phyloP scores from a whole-genome alignment of 495 filamentous ascomycete genomes.

The Hypoxylon trugodes region DNA sequence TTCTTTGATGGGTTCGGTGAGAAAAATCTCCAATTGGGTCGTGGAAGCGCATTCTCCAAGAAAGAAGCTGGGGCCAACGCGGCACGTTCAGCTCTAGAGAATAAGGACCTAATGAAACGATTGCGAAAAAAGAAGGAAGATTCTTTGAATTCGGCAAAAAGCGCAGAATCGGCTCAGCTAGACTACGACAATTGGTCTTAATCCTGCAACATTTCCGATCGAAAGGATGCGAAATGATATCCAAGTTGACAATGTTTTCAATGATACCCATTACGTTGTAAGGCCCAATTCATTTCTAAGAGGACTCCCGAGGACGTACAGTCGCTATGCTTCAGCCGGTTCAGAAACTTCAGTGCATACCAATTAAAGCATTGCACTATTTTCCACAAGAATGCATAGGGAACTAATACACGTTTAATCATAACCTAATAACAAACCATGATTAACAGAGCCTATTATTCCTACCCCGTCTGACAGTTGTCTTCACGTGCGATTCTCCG shows the following conservation, averaged over 20 bases:
- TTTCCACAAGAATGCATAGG: too few species aligned
- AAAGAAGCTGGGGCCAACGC: constrained; percentile 77
- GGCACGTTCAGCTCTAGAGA: constrained; percentile 69
- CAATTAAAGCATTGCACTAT: too few species aligned
- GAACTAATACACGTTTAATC: too few species aligned
- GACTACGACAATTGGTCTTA: constrained; percentile 39
- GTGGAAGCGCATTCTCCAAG: constrained; percentile 73
- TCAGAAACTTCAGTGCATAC: too few species aligned
- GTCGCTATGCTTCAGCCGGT: too few species aligned
- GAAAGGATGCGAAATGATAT: too few species aligned
- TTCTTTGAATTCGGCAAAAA: constrained; percentile 27
- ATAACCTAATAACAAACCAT: too few species aligned
- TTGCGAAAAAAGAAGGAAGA: constrained; percentile 62
- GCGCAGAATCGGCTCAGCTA: constrained; percentile 18
- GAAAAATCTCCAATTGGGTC: constrained; percentile 68
- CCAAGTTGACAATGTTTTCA: too few species aligned
- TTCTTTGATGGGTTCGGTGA: constrained; percentile 80
- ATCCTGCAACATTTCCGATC: neutral
- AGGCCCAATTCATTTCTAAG: too few species aligned
- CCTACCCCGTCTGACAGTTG: constrained; percentile 2
- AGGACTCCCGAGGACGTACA: too few species aligned
- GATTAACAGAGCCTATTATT: neutral
- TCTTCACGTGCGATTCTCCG: constrained; percentile 31
- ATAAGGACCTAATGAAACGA: constrained; percentile 64
- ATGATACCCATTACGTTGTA: too few species aligned